A percentile compares a stretch with the other conserved stretches of the same genome.
Conservation (phyloP, 441 rosid species). For the Adansonia madagascariensis region DNA sequence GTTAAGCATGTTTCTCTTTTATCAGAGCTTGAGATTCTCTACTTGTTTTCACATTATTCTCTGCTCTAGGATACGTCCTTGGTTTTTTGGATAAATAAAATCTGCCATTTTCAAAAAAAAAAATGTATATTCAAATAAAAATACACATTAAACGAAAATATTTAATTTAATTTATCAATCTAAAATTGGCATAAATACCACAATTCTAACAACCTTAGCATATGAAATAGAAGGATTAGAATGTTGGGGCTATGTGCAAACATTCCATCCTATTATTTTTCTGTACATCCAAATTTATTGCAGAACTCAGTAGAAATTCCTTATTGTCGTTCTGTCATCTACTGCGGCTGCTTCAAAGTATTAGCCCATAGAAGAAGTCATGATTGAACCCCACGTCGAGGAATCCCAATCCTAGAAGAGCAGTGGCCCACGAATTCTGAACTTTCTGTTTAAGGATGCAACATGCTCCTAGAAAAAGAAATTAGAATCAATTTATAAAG, state of each 20-base stretch:
- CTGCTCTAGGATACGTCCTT: too few relatives aligned
- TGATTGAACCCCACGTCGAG: slow-evolving; percentile 55
- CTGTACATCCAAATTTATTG: slow-evolving; percentile 11
- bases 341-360: slow-evolving; percentile 42
- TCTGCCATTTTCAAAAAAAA: background rate
- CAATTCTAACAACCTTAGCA: background rate
- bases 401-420: slow-evolving; percentile 58
- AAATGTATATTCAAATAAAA: background rate
- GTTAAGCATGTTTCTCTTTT: too few relatives aligned
- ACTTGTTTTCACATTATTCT: too few relatives aligned
- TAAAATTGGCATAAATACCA: slow-evolving; percentile 2
- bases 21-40: too few relatives aligned
- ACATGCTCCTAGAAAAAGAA: slow-evolving; percentile 49
- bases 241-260: background rate
- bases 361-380: slow-evolving; percentile 73
- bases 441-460: slow-evolving; percentile 44
- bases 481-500: slow-evolving; percentile 29
- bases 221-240: slow-evolving; percentile 14
- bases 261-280: slow-evolving; percentile 25
- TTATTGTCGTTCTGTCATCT: slow-evolving; percentile 19
- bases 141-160: background rate
- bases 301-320: slow-evolving; percentile 2
- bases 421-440: slow-evolving; percentile 35
- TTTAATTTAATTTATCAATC: background rate
- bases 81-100: too few relatives aligned